phyloP scores from a whole-genome alignment of 1,284 basidiomycete species.

The Sphagnurus paluster region DNA sequence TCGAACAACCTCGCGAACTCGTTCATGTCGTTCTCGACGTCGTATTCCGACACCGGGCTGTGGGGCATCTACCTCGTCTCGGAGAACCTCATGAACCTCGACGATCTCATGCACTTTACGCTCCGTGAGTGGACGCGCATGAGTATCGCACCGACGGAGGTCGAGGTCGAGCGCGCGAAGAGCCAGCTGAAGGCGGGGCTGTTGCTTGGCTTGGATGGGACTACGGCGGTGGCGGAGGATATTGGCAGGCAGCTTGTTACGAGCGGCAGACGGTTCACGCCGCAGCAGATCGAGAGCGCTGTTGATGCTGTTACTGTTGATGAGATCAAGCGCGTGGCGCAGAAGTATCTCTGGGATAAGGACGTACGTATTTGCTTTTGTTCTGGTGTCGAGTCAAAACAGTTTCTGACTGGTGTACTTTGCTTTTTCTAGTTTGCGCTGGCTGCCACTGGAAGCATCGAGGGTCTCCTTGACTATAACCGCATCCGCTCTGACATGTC shows the following conservation, averaged over 20 bases:
- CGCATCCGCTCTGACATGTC: constrained; percentile 82
- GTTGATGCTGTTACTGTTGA: constrained; percentile 86
- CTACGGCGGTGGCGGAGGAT: constrained; percentile 96
- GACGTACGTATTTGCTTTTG: constrained; percentile 60
- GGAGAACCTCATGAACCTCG: constrained; percentile 92
- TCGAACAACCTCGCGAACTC: constrained; percentile 97
- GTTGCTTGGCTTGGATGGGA: constrained; percentile 90
- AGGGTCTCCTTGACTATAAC: constrained; percentile 88
- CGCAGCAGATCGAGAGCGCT: constrained; percentile 91
- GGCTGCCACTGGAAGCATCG: constrained; percentile 82
- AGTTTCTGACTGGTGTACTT: constrained; percentile 11
- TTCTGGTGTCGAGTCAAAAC: constrained; percentile 17
- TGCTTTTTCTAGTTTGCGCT: constrained; percentile 66
- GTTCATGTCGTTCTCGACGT: constrained; percentile 99
- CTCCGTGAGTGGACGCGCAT: constrained; percentile 97
- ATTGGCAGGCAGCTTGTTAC: constrained; percentile 97
- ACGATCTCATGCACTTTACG: constrained; percentile 94
- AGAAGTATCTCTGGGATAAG: constrained; percentile 97
- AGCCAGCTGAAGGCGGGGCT: constrained; percentile 96
- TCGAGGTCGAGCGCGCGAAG: constrained; percentile 96
- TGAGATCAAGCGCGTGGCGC: constrained; percentile 94
- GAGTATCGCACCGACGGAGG: constrained; percentile 82
- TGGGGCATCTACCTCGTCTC: constrained; percentile 99
- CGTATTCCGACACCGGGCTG: constrained; percentile 99
- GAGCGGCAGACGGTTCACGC: constrained; percentile 86